Conservation (phyloP, 345 rosid genomes). For the Angophora floribunda region DNA sequence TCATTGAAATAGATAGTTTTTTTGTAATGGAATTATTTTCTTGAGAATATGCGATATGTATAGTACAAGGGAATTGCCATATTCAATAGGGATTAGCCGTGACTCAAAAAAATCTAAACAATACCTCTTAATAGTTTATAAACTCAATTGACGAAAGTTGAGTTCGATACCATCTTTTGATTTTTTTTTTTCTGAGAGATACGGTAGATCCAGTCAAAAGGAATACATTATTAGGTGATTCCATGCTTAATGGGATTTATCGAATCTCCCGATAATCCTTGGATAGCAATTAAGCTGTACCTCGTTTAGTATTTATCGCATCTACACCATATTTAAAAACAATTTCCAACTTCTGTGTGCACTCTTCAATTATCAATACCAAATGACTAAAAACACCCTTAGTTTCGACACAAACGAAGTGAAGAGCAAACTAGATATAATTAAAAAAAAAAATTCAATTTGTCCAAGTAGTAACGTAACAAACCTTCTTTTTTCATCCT, state of each 20-base stretch:
- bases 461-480: neutral
- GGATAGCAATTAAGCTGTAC: neutral
- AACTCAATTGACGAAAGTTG: neutral
- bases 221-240: neutral
- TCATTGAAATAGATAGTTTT: neutral
- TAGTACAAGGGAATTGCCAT: neutral
- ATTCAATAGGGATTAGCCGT: neutral
- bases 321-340: neutral
- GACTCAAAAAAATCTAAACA: neutral
- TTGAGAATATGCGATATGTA: rapidly evolving
- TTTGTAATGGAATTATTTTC: neutral
- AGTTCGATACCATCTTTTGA: neutral
- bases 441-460: neutral
- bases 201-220: neutral
- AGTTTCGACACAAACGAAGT: neutral
- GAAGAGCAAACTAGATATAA: neutral
- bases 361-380: neutral
- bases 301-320: neutral
- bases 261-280: neutral
- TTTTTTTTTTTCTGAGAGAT: neutral
- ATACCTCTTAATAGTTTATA: neutral
- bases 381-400: neutral
- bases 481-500: neutral
- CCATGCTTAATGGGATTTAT: neutral
- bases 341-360: neutral